phyloP scores from a whole-genome alignment of 164 flowering plant species.

The Tinospora cordifolia region DNA sequence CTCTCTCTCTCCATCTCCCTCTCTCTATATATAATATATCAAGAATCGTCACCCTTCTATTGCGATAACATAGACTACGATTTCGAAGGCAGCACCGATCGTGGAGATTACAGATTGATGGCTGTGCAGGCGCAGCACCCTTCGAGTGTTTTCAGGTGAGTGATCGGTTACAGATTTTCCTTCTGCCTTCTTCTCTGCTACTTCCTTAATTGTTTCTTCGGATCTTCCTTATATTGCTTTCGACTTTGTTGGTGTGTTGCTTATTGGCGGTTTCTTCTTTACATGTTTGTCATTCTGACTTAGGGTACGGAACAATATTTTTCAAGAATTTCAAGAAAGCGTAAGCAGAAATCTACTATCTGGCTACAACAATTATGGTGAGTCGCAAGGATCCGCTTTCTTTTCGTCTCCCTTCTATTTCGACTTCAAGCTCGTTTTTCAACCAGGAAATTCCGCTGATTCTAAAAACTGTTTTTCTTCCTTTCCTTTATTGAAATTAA shows the following conservation, averaged over 20 bases:
- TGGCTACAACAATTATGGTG: constrained; percentile 3
- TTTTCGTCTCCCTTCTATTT: not conserved
- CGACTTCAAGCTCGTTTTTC: not conserved
- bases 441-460: not conserved
- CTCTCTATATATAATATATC: no score
- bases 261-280: no score
- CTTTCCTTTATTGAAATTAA: not conserved
- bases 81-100: no score
- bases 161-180: not conserved
- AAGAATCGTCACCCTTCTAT: no score
- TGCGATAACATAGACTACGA: no score
- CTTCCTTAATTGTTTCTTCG: not conserved
- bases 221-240: no score
- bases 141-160: constrained; percentile 8
- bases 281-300: not conserved
- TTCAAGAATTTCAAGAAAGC: constrained; percentile 4
- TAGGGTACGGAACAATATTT: not conserved
- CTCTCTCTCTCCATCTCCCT: no score
- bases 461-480: not conserved
- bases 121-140: constrained; percentile 14
- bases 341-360: not conserved
- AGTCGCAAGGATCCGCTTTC: not conserved
- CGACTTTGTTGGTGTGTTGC: no score
- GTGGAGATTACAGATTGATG: not conserved
- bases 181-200: not conserved